phyloP scores from a whole-genome alignment of 352 stramenopile genomes.

The Pythium plurisporium region DNA sequence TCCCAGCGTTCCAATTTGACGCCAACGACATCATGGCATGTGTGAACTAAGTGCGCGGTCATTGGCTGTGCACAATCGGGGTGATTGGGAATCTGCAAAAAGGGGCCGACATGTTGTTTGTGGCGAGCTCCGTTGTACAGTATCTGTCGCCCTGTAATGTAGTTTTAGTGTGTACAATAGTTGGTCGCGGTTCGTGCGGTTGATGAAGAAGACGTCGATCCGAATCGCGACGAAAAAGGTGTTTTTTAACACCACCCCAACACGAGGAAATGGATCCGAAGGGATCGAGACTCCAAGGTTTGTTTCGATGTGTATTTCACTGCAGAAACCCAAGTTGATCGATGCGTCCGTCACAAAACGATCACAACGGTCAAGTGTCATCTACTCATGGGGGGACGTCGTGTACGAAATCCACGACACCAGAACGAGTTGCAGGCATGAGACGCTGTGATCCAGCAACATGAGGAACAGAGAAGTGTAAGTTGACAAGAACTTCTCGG shows the following conservation, averaged over 20 bases:
- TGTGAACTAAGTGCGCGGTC: constrained; percentile 44
- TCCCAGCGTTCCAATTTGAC: constrained; percentile 68
- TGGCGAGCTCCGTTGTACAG: constrained; percentile 6
- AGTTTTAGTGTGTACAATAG: constrained; percentile 69
- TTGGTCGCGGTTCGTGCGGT: constrained; percentile 1
- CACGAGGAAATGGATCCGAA: constrained; percentile 4
- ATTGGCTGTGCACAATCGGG: constrained; percentile 14
- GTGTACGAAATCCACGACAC: constrained; percentile 87
- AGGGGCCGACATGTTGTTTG: constrained; percentile 23
- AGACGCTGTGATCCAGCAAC: constrained; percentile 37
- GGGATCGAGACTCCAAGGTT: neutral
- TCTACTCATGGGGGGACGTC: constrained; percentile 56
- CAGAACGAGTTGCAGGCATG: constrained; percentile 75
- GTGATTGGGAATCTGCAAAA: constrained; percentile 8
- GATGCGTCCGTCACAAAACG: neutral
- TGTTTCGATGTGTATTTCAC: constrained; percentile 2
- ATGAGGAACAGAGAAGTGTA: neutral
- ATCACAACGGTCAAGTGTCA: neutral
- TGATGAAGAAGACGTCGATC: constrained; percentile 16
- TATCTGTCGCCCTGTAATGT: constrained; percentile 13
- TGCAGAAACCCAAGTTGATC: neutral
- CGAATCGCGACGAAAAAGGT: constrained; percentile 37
- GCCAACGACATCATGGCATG: constrained; percentile 86
- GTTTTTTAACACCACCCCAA: constrained; percentile 85
- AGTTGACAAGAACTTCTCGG: too few species aligned